Evolutionary conservation across 192 early-diverging fungal species (phyloP), one percentile per base, ranked within the genome.

Genomic region (Podila horticola): DNA sequence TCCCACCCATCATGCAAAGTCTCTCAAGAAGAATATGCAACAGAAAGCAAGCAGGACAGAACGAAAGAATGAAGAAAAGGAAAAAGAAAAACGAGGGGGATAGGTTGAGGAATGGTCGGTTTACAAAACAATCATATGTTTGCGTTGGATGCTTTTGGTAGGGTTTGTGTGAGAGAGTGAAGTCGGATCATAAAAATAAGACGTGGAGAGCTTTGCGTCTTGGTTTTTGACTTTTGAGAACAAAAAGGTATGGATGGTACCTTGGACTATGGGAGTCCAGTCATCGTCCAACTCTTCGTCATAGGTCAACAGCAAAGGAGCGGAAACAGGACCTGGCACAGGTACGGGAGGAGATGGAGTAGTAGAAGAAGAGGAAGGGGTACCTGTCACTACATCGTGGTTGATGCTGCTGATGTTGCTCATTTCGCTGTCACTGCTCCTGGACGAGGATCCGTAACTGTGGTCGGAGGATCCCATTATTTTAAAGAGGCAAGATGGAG

Each of bases 351-450:
- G 11, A 45, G 41, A 8, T 12, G 41, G 41, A 15, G 41, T 45
- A 17, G 41, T 4, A 3, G 41, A 45, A 45, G 41, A 1, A 41
- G 59, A 61, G 9, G 17, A 30, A 55, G 52, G 24, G 52, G 52
- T 79, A 79, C 70, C 76, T 10, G 61, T 36, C 13, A 68, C 36
- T 29, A 55, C 24, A 28, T 79, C 69, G 30, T 72, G 69, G 64
- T 79, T 68, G 69, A 58, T 72, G 70, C 75, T 71, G 64, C 70
- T 79, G 52, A 72, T 57, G 58, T 68, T 67, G 51, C 76, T 79
- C 70, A 75, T 69, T 36, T 48, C 70, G 48, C 76, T 79, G 38
- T 67, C 19, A 36, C 76, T 79, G 59, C 64, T 77, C 20, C 41
- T 60, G 1, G 75, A 71, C 4, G 76, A 72, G 20, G 66, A 51